phyloP scores from a whole-genome alignment of 371 early-diverging fungal species.

The Basidiobolus meristosporus region DNA sequence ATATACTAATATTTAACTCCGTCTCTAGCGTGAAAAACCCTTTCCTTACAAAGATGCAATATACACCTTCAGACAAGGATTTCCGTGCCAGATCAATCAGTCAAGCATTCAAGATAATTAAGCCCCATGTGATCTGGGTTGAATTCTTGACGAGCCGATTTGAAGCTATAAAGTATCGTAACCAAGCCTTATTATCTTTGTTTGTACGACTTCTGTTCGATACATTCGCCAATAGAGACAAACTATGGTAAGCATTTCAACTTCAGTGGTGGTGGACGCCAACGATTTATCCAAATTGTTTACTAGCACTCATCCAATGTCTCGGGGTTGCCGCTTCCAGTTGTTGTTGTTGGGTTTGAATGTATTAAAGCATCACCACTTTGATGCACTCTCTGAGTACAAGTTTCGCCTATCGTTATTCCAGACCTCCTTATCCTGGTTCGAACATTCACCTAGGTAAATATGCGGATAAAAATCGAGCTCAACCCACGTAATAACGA shows the following conservation, averaged over 20 bases:
- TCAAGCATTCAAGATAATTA: conserved; percentile 33
- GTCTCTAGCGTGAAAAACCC: conserved; percentile 40
- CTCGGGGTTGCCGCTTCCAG: conserved; percentile 61
- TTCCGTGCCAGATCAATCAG: conserved; percentile 35
- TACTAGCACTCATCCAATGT: conserved; percentile 41
- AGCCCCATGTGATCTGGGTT: conserved; percentile 69
- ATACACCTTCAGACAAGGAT: conserved; percentile 70
- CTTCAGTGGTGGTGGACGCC: neutral
- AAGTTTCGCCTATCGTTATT: conserved; percentile 38
- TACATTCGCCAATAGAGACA: conserved; percentile 38
- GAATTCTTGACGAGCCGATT: conserved; percentile 69
- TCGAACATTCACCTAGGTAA: conserved; percentile 38
- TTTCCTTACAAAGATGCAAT: conserved; percentile 76
- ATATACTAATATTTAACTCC: conserved; percentile 1
- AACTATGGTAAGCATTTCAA: conserved; percentile 18
- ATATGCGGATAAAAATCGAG: conserved; percentile 7
- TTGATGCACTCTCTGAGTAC: conserved; percentile 44
- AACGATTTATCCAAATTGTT: neutral
- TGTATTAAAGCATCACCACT: conserved; percentile 40
- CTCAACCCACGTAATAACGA: no score
- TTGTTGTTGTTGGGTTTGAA: conserved; percentile 58
- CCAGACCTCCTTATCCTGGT: conserved; percentile 52
- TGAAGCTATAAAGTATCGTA: conserved; percentile 56
- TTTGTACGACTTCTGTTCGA: conserved; percentile 53
- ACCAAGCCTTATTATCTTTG: conserved; percentile 46